These are phyloP conservation scores for Stentor coeruleus DNA, from an alignment of 73 alveolate genomes.

Conservation along the genomic window DNA sequence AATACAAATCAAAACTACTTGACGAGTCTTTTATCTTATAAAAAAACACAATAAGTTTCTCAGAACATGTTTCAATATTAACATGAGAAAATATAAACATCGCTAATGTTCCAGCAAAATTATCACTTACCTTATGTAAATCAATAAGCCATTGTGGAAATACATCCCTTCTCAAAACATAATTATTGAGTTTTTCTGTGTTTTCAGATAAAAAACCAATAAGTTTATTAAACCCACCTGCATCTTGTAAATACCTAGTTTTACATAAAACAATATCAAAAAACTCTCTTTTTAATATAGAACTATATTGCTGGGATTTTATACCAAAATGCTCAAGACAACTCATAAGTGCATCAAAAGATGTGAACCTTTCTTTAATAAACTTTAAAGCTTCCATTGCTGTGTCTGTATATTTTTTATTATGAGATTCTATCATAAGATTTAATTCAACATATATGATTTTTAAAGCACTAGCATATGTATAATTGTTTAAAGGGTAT, in stretches of 20 bases:
- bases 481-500: not conserved
- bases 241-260: not conserved
- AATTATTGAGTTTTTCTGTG: not conserved
- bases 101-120: not conserved
- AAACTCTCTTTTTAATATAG: not conserved
- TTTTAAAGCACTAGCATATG: not conserved
- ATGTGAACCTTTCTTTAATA: not conserved
- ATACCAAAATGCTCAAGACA: not conserved
- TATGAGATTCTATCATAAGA: no score
- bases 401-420: no score
- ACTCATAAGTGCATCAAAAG: not conserved
- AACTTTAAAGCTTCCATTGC: not conserved
- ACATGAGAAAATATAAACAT: not conserved
- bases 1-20: not conserved
- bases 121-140: no score
- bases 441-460: not conserved
- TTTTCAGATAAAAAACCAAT: not conserved
- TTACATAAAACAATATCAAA: not conserved
- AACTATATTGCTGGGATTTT: not conserved
- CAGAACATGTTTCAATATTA: not conserved
- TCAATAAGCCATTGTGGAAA: not conserved
- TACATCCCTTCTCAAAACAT: not conserved
- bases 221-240: not conserved
- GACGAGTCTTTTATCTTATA: not conserved
- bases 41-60: not conserved